Evolutionary conservation across 257 asterid genomes (phyloP).

Genomic region (Jacaranda mimosifolia): DNA sequence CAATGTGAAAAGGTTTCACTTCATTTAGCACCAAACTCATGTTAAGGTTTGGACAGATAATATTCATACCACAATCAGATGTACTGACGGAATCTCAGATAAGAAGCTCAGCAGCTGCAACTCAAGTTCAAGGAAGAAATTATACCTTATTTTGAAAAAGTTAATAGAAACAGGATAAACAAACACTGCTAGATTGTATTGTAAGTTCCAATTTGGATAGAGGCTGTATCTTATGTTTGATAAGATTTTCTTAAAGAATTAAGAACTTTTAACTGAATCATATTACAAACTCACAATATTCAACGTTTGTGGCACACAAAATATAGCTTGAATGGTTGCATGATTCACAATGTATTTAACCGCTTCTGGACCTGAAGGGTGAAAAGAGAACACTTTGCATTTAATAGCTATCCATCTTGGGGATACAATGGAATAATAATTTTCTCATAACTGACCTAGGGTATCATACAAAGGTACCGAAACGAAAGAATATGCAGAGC

Average conservation of each 20-base stretch:
- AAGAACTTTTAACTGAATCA: too few species aligned
- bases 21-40: not conserved
- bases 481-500: conserved; percentile 69
- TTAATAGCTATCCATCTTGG: not conserved
- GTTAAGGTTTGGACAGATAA: not conserved
- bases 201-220: not conserved
- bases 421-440: not conserved
- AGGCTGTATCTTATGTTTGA: not conserved
- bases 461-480: conserved; percentile 83
- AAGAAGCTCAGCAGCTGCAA: conserved; percentile 77
- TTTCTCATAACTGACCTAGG: conserved; percentile 53
- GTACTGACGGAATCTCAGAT: conserved; percentile 72
- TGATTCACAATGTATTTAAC: conserved; percentile 73
- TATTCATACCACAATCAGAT: conserved; percentile 70
- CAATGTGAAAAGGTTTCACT: not conserved
- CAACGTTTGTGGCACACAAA: conserved; percentile 62
- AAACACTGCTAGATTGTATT: too few species aligned
- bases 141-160: too few species aligned
- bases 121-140: too few species aligned
- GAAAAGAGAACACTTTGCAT: conserved; percentile 25
- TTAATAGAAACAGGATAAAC: too few species aligned
- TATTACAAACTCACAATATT: conserved; percentile 50
- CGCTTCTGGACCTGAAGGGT: conserved; percentile 70
- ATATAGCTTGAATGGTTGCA: conserved; percentile 64
- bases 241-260: not conserved